Evolutionary conservation across 2,329 filamentous ascomycete genomes (phyloP).

Genomic region (Acephala macrosclerotiorum): DNA sequence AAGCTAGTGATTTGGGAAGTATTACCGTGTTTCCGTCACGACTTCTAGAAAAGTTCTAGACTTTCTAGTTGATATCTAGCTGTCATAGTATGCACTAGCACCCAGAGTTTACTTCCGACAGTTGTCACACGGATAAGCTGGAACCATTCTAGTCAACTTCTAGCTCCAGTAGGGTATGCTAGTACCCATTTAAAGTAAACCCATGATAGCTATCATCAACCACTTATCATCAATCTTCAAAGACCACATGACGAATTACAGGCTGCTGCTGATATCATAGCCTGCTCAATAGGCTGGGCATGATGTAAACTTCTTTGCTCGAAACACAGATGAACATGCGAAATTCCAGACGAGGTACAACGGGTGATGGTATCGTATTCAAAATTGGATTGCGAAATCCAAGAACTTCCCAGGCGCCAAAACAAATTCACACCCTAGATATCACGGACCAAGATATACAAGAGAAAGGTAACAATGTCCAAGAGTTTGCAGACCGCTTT

Average conservation of each 20-base stretch:
- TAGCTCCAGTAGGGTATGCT: no score
- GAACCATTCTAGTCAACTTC: no score
- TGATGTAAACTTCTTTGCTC: no score
- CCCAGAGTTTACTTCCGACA: background rate
- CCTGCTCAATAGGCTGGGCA: no score
- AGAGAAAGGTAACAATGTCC: background rate
- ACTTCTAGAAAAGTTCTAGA: background rate
- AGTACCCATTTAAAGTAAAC: no score
- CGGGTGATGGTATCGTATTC: background rate
- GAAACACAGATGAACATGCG: background rate
- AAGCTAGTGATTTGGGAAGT: background rate
- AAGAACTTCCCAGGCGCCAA: background rate
- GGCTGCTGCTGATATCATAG: no score
- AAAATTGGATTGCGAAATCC: background rate
- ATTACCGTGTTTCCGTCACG: background rate
- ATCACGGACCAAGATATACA: background rate
- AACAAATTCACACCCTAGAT: background rate
- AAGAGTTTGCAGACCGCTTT: background rate
- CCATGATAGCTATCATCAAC: no score
- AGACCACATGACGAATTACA: no score
- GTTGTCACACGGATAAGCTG: background rate
- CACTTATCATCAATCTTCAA: no score
- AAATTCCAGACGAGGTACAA: background rate
- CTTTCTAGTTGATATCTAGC: background rate
- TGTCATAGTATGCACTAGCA: background rate